phyloP scores from a whole-genome alignment of 2,329 filamentous ascomycete species.

The Aspergillus fijiensis region DNA sequence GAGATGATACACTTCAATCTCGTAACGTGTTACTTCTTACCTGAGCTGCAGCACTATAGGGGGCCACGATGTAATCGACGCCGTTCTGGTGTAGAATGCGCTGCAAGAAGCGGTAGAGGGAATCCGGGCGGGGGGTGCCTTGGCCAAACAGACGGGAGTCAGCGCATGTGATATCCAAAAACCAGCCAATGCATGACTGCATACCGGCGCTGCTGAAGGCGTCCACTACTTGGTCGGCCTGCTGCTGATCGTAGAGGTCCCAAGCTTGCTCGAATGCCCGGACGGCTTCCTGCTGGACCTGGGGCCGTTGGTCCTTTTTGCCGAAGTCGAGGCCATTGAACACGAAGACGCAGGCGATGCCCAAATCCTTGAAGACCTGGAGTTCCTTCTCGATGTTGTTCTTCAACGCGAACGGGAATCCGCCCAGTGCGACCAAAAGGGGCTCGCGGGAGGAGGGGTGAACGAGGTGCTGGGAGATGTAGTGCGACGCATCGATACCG shows the following conservation, averaged over 20 bases:
- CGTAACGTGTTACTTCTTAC: conserved; percentile 47
- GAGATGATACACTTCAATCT: neutral
- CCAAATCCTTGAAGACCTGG: conserved; percentile 65
- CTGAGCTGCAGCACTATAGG: conserved; percentile 85
- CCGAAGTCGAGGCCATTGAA: conserved; percentile 85
- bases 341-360: conserved; percentile 79
- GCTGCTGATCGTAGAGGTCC: conserved; percentile 78
- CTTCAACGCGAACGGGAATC: conserved; percentile 76
- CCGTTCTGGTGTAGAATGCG: conserved; percentile 66
- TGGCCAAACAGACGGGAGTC: conserved; percentile 21
- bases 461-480: conserved; percentile 75
- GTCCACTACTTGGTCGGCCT: conserved; percentile 75
- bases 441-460: conserved; percentile 73
- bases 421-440: conserved; percentile 83
- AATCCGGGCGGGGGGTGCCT: conserved; percentile 71
- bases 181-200: conserved; percentile 13
- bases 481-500: conserved; percentile 87
- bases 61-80: conserved; percentile 77
- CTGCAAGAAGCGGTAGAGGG: conserved; percentile 76
- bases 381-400: conserved; percentile 75
- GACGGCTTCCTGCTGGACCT: conserved; percentile 61
- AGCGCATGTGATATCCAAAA: conserved; percentile 21
- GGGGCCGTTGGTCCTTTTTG: conserved; percentile 66
- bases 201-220: conserved; percentile 83
- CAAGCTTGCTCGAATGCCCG: conserved; percentile 77